Base-by-base conservation (phyloP, 140 eudicot genomes). In the Cichorium intybus region DNA sequence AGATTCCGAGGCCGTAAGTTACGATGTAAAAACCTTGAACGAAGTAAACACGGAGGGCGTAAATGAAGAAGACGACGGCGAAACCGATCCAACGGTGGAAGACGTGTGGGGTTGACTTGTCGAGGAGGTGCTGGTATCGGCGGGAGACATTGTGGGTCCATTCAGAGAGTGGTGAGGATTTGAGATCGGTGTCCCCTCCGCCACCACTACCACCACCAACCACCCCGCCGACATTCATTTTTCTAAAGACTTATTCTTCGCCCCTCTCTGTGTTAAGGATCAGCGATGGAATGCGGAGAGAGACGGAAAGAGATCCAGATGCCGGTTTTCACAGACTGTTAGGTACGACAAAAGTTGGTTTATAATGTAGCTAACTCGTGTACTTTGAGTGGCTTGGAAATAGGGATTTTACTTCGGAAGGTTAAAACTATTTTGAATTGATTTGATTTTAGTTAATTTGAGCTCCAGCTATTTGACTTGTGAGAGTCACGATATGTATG, bases 1-100 rank as follows among this genome's bases (percentile, higher is more conserved):
- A 90, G 70, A 86, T 90, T 34, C 95, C 97, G 11, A 90, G 79
- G 21, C 79, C 97, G 63, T 90, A 90, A 22, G 97, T 86, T 15
- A 90, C 76, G 77, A 90, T 71, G 60, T 84, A 90, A 77, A 63
- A 90, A 0, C 97, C 97, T 68, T 90, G 82, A 4, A 81, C 84
- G 43, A 84, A 51, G 86, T 75, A 87, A 18, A 90, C 89, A 73
- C 97, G 97, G 16, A 90, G 69, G 53, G 90, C 89, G 74, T 74
- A 90, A 16, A 84, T 56, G 53, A 75, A 20, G 14, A 78, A 75
- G 43, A 90, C 51, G 47, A 56, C 64, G 23, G 75, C 57, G 56
- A 82, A 77, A 21, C 69, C 81, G 77, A 87, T 84, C 95, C 97
- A 87, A 2, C 97, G 93, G 81, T 83, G 68, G 54, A 87, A 84